Base-by-base conservation (phyloP, 140 eudicot species). In the Cichorium intybus region DNA sequence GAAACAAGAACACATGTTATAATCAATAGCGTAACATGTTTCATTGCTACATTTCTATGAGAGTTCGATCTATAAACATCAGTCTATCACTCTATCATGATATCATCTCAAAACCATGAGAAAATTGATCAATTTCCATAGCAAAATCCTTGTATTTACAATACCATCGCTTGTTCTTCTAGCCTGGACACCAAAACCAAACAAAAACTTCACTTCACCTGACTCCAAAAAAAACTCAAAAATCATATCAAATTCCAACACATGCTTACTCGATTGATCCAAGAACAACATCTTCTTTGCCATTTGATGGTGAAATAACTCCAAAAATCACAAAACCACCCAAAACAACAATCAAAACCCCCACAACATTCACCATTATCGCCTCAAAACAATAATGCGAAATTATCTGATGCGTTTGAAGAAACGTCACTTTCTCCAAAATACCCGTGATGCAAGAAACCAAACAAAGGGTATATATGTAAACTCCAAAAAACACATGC, bases 371-470 rank as follows among this genome's bases (percentile, higher is more conserved):
- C 72, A 91, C 70, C 69, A 91, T 21, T 59, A 87, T 56, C 16
- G 96, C 97, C 74, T 91, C 97, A 21, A 55, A 56, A 10, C 95
- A 85, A 65, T 78, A 87, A 47, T 83, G 95, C 3, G 96, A 68
- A 23, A 91, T 91, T 3, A 85, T 67, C 11, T 81, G 43, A 68
- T 83, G 77, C 11, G 50, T 46, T 72, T 91, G 96, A 56, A 91
- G 96, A 62, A 87, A 91, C 12, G 97, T 91, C 7, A 83, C 82
- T 72, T 87, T 91, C 80, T 85, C 97, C 46, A 91, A 60, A 51
- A 91, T 77, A 11, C 97, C 96, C 35, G 97, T 81, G 39, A 83
- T 62, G 60, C 95, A 80, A 31, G 95, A 80, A 62, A 78, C 89
- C 35, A 91, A 78, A 27, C 95, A 80, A 34, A 87, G 89, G 41